phyloP scores from a whole-genome alignment of 805 yeast genomes.

The Komagataella phaffii region DNA sequence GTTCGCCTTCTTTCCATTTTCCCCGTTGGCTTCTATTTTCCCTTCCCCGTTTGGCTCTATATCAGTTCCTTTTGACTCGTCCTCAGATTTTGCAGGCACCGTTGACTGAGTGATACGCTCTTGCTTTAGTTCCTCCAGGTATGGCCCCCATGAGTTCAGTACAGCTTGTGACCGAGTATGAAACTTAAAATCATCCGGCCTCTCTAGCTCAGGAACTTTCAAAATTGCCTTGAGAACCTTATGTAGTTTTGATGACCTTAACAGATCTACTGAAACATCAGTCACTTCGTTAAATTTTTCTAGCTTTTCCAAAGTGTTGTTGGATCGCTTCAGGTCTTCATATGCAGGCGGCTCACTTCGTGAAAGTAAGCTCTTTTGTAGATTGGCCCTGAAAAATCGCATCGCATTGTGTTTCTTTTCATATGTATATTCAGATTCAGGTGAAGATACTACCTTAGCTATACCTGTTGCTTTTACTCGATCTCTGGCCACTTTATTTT shows the following conservation, averaged over 20 bases:
- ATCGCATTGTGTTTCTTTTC: constrained; percentile 18
- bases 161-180: constrained; percentile 29
- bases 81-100: background rate
- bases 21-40: background rate
- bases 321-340: constrained; percentile 27
- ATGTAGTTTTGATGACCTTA: constrained; percentile 32
- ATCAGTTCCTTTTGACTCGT: background rate
- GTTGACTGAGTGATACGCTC: background rate
- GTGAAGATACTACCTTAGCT: background rate
- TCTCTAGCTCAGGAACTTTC: constrained; percentile 23
- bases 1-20: background rate
- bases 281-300: constrained; percentile 21
- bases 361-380: constrained; percentile 35
- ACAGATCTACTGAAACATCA: constrained; percentile 21
- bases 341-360: constrained; percentile 26
- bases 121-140: constrained; percentile 20
- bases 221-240: constrained; percentile 37
- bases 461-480: constrained; percentile 1
- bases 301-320: constrained; percentile 25
- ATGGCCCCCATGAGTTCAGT: constrained; percentile 25
- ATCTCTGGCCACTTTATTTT: constrained; percentile 1
- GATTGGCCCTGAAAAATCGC: constrained; percentile 32
- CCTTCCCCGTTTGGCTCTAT: background rate
- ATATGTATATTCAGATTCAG: background rate
- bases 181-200: constrained; percentile 28